These are phyloP conservation scores for Rhodotorula diobovata DNA, from an alignment of 768 basidiomycete genomes.

Conservation along the genomic window DNA sequence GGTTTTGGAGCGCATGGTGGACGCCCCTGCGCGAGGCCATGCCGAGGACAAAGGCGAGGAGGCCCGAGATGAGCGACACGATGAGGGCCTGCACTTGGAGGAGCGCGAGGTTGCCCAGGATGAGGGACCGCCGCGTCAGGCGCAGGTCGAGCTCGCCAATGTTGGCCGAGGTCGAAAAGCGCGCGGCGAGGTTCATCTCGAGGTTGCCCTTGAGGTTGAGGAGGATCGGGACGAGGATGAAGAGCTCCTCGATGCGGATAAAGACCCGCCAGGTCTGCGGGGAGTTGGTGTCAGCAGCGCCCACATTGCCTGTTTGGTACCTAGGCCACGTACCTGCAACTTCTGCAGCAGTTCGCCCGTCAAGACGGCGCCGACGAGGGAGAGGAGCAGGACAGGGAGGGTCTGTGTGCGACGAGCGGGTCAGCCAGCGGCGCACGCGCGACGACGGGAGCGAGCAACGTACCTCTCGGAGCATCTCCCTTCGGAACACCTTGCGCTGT, in stretches of 20 bases:
- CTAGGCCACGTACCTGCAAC: constrained; percentile 62
- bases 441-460: neutral
- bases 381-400: constrained; percentile 77
- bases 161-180: constrained; percentile 88
- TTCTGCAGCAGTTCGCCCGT: constrained; percentile 85
- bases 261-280: constrained; percentile 80
- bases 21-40: constrained; percentile 44
- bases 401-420: constrained; percentile 54
- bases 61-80: constrained; percentile 80
- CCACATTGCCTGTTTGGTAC: no score
- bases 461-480: constrained; percentile 45
- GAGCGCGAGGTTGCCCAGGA: constrained; percentile 75
- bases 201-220: constrained; percentile 87
- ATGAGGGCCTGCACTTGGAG: constrained; percentile 90
- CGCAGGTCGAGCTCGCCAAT: constrained; percentile 83
- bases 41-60: constrained; percentile 69
- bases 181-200: constrained; percentile 96
- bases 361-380: constrained; percentile 75
- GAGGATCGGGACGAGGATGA: constrained; percentile 91
- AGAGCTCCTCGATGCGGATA: constrained; percentile 82
- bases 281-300: neutral
- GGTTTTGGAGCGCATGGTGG: constrained; percentile 33
- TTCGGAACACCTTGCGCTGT: constrained; percentile 3
- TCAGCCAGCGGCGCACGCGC: neutral
- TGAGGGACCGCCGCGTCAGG: constrained; percentile 58